Evolutionary conservation across 1,284 basidiomycete genomes (phyloP), one percentile per base, ranked within the genome.

Genomic region (Cutaneotrichosporon arboriforme): DNA sequence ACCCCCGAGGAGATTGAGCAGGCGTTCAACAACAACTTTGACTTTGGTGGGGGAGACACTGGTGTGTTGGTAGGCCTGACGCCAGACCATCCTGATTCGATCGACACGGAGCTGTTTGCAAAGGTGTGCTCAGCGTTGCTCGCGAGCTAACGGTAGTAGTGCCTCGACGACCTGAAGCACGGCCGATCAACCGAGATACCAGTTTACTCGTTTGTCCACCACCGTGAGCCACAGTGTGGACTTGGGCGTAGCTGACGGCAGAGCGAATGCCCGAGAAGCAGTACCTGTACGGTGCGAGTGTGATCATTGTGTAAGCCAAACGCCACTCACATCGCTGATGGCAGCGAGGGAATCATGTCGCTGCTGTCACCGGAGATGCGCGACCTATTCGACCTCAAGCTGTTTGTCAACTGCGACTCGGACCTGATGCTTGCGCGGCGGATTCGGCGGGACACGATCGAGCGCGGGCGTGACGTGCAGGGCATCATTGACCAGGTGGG

Each of bases 401-500:
- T 87, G 54, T 63, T 75, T 51, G 67, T 72, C 9, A 75, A 61
- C 80, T 92, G 90, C 51, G 94, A 97, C 69, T 87, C 91, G 3
- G 94, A 98, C 71, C 77, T 97, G 13, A 98, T 98, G 94, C 84
- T 98, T 40, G 92, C 94, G 3, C 81, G 94, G 46, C 84, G 94
- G 34, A 88, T 98, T 56, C 80, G 83, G 60, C 80, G 94, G 52
- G 94, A 98, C 66, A 83, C 89, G 8, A 82, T 84, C 60, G 92
- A 98, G 70, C 82, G 94, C 38, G 90, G 89, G 0, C 78, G 94
- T 54, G 84, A 81, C 56, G 86, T 97, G 0, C 83, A 85, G 1
- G 92, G 93, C 3, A 83, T 97, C 47, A 79, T 98, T 14, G 86
- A 93, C 64, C 94, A 97, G 84, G 57, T 59, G 13, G 26, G 10